phyloP scores from a whole-genome alignment of 2,329 filamentous ascomycete species.

The Erysiphe pulchra region DNA sequence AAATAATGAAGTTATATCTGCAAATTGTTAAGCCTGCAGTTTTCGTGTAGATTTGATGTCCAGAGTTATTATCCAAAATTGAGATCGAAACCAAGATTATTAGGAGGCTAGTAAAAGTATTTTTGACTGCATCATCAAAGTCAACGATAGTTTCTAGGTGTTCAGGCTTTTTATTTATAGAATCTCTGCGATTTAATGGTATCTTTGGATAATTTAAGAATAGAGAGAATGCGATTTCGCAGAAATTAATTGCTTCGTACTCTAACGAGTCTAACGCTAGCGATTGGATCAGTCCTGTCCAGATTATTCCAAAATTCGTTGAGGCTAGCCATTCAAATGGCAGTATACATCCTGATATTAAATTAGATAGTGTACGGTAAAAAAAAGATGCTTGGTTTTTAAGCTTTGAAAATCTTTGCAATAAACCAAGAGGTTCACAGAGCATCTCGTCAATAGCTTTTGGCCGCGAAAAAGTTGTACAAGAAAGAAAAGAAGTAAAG shows the following conservation, averaged over 20 bases:
- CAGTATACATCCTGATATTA: constrained; percentile 15
- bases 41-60: neutral
- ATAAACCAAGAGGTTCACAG: constrained; percentile 13
- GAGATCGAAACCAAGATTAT: constrained; percentile 17
- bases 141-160: neutral
- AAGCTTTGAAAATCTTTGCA: constrained; percentile 14
- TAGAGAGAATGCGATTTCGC: constrained; percentile 14
- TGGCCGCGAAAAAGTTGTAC: constrained; percentile 15
- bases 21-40: neutral
- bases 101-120: constrained; percentile 18
- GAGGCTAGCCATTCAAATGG: constrained; percentile 21
- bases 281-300: constrained; percentile 16
- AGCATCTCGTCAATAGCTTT: constrained; percentile 10
- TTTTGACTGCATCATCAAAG: constrained; percentile 7
- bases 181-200: neutral
- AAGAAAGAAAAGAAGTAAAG: constrained; percentile 14
- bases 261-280: constrained; percentile 14
- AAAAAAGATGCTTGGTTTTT: constrained; percentile 14
- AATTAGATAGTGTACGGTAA: constrained; percentile 15
- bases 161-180: neutral
- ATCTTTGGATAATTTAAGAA: constrained; percentile 2
- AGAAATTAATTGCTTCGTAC: constrained; percentile 16
- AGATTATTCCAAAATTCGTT: constrained; percentile 17
- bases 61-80: constrained; percentile 6
- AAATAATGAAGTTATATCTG: constrained; percentile 1